These are phyloP conservation scores for Galeopsis tetrahit DNA, from an alignment of 257 asterid genomes.

Conservation along the genomic window DNA sequence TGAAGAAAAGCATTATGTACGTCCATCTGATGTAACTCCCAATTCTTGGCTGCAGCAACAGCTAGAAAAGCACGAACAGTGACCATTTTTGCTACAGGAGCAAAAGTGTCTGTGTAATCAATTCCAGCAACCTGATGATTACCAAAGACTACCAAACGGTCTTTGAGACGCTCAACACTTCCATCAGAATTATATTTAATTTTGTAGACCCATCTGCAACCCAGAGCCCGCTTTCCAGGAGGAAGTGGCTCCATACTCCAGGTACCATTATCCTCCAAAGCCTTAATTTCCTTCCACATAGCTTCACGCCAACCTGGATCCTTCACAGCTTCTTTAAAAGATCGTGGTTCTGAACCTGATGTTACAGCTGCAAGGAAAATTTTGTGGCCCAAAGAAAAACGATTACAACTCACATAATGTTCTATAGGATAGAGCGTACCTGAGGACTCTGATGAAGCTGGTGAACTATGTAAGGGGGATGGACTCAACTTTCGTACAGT, in stretches of 20 bases:
- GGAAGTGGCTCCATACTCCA: conserved; percentile 4
- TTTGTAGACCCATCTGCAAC: conserved; percentile 17
- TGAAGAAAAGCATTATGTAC: conserved; percentile 24
- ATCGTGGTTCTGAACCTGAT: neutral
- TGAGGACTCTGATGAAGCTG: neutral
- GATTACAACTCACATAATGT: conserved; percentile 23
- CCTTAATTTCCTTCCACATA: neutral
- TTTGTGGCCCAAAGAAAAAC: neutral
- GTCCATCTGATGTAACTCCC: conserved; percentile 34
- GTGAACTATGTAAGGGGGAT: neutral
- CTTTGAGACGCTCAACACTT: neutral
- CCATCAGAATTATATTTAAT: conserved; percentile 25
- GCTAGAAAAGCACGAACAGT: neutral
- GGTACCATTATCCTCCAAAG: conserved; percentile 12
- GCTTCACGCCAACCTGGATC: neutral
- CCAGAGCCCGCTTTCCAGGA: neutral
- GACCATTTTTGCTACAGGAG: conserved; percentile 10
- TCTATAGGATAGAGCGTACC: conserved; percentile 29
- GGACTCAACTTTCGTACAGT: neutral
- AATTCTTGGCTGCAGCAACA: neutral
- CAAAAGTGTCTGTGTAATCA: conserved; percentile 6
- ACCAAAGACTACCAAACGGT: neutral
- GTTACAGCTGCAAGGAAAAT: conserved; percentile 17
- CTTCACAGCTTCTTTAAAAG: conserved; percentile 13
- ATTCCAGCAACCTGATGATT: neutral